Percentiles rank a stretch among this genome's conserved stretches.
Evolutionary conservation across 176 grass and related monocot species (phyloP).

Genomic region (Guadua angustifolia): DNA sequence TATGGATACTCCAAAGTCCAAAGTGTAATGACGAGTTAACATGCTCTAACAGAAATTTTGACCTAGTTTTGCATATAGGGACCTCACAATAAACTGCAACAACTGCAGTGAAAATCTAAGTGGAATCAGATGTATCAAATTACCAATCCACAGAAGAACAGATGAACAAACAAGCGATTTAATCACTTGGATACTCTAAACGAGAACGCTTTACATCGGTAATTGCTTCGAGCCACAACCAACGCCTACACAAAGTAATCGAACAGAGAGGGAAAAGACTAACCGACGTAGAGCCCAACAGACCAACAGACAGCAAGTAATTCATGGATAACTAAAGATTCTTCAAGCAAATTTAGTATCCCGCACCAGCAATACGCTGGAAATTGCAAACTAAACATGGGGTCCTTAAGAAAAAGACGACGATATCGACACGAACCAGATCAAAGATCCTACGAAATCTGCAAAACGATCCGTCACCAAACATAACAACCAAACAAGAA

Average conservation of each 20-base stretch:
- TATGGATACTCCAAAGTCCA: not conserved
- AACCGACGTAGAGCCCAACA: not conserved
- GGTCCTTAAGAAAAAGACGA: not conserved
- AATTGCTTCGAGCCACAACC: not conserved
- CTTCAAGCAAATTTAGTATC: constrained; percentile 1
- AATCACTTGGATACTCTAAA: constrained; percentile 5
- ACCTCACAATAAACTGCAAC: constrained; percentile 1
- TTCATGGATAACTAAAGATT: not conserved
- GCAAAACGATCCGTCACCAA: constrained; percentile 20
- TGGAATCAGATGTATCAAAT: not conserved
- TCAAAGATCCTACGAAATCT: constrained; percentile 16
- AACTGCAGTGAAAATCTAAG: constrained; percentile 3
- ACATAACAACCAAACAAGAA: constrained; percentile 1
- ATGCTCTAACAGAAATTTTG: not conserved
- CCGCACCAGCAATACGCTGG: not conserved
- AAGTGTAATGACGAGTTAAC: not conserved
- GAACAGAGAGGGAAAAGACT: not conserved
- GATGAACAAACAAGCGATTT: constrained; percentile 14
- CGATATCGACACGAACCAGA: not conserved
- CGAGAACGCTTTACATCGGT: not conserved
- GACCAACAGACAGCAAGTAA: constrained; percentile 24
- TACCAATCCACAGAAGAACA: not conserved
- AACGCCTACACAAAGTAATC: constrained; percentile 22
- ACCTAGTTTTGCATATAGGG: not conserved
- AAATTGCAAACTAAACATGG: not conserved